A percentile compares a stretch with the other conserved stretches of the same genome.
Conservation (phyloP, 2,329 filamentous ascomycete species). For the Mycosphaerella sp. region DNA sequence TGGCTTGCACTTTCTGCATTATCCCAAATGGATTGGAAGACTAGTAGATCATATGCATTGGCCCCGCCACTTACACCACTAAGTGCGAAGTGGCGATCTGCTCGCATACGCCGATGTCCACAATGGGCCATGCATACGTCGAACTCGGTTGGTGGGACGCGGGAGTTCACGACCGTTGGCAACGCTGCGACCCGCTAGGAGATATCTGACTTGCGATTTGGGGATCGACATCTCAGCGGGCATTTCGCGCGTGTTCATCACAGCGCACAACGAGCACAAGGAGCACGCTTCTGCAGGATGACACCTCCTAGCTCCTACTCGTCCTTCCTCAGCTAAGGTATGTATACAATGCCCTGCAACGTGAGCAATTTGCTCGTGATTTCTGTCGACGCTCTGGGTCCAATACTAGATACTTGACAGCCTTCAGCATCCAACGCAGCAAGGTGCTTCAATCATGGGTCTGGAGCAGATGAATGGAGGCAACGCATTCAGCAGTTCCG, state of each 20-base stretch:
- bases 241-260: not conserved
- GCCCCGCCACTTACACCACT: not conserved
- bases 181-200: conserved; percentile 1
- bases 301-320: not conserved
- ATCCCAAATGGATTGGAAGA: not conserved
- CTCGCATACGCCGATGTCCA: not conserved
- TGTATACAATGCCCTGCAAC: not conserved
- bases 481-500: not conserved
- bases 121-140: not conserved
- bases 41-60: conserved; percentile 4
- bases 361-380: not conserved
- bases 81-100: conserved; percentile 3
- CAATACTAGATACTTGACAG: not conserved
- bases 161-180: conserved; percentile 1
- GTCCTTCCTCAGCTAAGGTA: not conserved
- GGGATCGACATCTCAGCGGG: not conserved
- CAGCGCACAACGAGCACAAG: too few relatives aligned
- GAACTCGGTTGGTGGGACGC: conserved; percentile 7
- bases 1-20: not conserved
- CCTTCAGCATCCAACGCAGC: not conserved
- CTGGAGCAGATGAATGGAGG: conserved; percentile 5
- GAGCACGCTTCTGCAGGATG: not conserved
- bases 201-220: not conserved
- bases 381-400: not conserved
- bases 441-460: not conserved